Base-by-base conservation (phyloP, 768 basidiomycete species). In the Boletus pseudo-olivaceus region DNA sequence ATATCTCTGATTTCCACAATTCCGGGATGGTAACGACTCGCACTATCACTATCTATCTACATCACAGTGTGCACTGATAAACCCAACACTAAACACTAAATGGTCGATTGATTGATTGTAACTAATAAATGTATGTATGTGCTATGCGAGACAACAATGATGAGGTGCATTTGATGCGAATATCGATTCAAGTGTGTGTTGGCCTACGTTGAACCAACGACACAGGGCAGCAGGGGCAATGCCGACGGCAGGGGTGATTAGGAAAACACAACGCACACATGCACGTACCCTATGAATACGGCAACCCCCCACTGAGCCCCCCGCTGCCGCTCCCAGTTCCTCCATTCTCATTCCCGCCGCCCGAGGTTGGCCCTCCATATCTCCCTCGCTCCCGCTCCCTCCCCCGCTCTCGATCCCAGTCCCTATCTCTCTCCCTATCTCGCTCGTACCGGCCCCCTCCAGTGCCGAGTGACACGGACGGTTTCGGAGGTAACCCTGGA, bases 221-320 rank as follows among this genome's bases (percentile, higher is more conserved):
- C 4, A 23, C 5, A 3, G n/a, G 37, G 23, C 4, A 26, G 23
- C 12, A 41, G 20, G 23, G 20, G 32, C 30, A 34, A 33, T 14
- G 41, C 29, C 38, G n/a, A 42, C n/a, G 17, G 8, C 8, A 47
- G 3, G 15, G 46, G 30, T 8, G 44, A 47, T 19, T 32, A 11
- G 17, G 0, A 26, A 39, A 30, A 23, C 17, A 7, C 6, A 7
- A 37, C 7, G 7, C 20, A 23, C 26, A 23, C 12, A 32, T 42
- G 43, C 43, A 49, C 54, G 47, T 23, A 54, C 42, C 35, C 43
- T 62, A 71, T 47, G 70, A 70, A 29, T 71, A 71, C 7, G 70
- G 68, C n/a, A 69, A 53, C 14, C 59, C 67, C 7, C 60, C 67
- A 23, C 53, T 58, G 37, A 60, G 53, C 20, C 63, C 55, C 17